Percentiles rank a stretch among this genome's conserved stretches.
These are phyloP conservation scores for Allomyces javanicus DNA, from an alignment of 192 early-diverging fungal genomes.

Conservation along the genomic window DNA sequence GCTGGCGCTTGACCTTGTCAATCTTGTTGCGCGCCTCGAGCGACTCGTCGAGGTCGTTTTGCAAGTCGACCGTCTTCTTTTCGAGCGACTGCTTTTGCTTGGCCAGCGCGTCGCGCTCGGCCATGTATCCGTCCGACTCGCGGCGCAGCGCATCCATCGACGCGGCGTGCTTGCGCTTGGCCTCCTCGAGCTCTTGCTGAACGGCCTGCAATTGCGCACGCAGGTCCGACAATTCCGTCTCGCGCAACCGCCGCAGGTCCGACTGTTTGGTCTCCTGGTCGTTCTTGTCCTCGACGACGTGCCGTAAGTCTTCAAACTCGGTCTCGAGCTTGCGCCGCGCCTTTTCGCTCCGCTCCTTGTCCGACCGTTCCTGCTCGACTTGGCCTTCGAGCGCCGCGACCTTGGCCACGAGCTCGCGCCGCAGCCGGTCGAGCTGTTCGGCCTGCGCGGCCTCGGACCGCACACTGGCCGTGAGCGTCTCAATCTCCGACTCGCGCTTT, in stretches of 20 bases:
- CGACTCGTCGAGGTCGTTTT: conserved; percentile 19
- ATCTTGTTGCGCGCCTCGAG: conserved; percentile 15
- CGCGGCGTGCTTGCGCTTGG: conserved; percentile 19
- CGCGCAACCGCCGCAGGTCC: conserved; percentile 34
- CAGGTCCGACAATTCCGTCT: conserved; percentile 29
- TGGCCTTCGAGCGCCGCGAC: conserved; percentile 16
- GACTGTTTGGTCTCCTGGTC: conserved; percentile 36
- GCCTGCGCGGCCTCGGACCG: conserved; percentile 17
- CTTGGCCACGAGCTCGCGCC: conserved; percentile 22
- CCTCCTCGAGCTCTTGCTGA: conserved; percentile 28
- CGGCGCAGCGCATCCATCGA: conserved; percentile 23
- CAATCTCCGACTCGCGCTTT: conserved; percentile 23
- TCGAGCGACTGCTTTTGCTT: conserved; percentile 6
- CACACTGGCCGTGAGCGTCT: conserved; percentile 15
- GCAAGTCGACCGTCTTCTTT: neutral
- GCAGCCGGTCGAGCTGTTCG: conserved; percentile 23
- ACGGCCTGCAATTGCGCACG: conserved; percentile 24
- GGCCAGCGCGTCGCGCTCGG: conserved; percentile 16
- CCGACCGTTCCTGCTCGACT: conserved; percentile 20
- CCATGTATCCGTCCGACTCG: conserved; percentile 27
- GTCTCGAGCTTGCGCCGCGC: conserved; percentile 9
- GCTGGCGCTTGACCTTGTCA: conserved; percentile 20
- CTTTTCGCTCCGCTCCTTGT: conserved; percentile 4
- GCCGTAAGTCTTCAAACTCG: conserved; percentile 29
- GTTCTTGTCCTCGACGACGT: conserved; percentile 31